Conservation (phyloP, 2,329 filamentous ascomycete species). For the Fusarium xylarioides region DNA sequence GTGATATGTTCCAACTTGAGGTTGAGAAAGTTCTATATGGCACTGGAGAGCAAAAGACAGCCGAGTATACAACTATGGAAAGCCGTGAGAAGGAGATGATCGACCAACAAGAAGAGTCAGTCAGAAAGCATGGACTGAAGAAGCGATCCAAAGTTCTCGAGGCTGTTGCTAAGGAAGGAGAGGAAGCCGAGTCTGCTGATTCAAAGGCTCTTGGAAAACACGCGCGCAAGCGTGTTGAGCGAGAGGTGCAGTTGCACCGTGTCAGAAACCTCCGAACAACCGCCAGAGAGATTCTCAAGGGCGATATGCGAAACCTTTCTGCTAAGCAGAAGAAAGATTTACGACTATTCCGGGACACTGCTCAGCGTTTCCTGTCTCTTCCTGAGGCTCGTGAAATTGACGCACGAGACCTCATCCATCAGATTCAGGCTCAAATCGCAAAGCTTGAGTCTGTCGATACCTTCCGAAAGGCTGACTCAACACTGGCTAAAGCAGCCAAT, state of each 20-base stretch:
- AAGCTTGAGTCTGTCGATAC: conserved; percentile 46
- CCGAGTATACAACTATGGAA: conserved; percentile 35
- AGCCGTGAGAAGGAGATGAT: conserved; percentile 35
- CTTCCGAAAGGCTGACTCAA: conserved; percentile 44
- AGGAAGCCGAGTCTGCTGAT: conserved; percentile 30
- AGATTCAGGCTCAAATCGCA: conserved; percentile 47
- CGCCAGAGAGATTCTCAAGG: conserved; percentile 49
- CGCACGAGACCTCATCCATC: conserved; percentile 44
- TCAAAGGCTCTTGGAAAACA: conserved; percentile 19
- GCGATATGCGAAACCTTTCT: conserved; percentile 62
- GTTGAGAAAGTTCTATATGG: conserved; percentile 87
- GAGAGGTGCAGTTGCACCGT: conserved; percentile 39
- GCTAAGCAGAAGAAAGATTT: conserved; percentile 80
- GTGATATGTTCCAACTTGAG: conserved; percentile 98
- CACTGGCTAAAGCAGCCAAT: not conserved
- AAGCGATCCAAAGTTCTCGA: conserved; percentile 29
- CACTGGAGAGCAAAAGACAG: conserved; percentile 77
- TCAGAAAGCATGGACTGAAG: conserved; percentile 35
- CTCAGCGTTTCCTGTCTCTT: conserved; percentile 66
- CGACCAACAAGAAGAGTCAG: conserved; percentile 40
- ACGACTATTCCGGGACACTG: conserved; percentile 73
- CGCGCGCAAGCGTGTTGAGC: conserved; percentile 35
- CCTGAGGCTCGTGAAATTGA: conserved; percentile 46
- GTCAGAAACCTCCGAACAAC: conserved; percentile 43
- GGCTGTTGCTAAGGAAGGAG: conserved; percentile 34